Evolutionary conservation across 257 asterid genomes (phyloP).

Genomic region (Solanum habrochaites): DNA sequence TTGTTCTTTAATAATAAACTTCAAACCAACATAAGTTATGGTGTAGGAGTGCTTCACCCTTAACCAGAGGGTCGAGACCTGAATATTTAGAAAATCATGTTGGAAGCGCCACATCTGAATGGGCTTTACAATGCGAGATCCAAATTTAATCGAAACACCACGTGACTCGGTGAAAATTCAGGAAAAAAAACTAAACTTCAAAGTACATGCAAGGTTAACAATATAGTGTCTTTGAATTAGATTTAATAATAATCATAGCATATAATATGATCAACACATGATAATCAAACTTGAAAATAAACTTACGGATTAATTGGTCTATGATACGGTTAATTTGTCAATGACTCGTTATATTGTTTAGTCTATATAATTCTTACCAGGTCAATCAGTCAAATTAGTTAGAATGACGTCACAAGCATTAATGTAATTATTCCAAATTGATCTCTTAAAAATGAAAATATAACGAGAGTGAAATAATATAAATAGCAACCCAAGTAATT

Average conservation of each 20-base stretch:
- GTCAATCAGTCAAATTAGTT: background rate
- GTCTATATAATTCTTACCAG: background rate
- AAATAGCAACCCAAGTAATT: background rate
- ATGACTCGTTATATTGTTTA: too few species aligned
- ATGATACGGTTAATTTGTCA: background rate
- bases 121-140: too few species aligned
- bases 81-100: too few species aligned
- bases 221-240: background rate
- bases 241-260: background rate
- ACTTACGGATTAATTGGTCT: background rate
- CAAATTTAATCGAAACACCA: too few species aligned
- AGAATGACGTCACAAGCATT: background rate
- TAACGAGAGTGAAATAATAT: too few species aligned
- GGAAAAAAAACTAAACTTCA: background rate
- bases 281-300: too few species aligned
- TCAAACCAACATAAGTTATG: background rate
- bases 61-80: too few species aligned
- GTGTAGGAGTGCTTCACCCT: too few species aligned
- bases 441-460: too few species aligned
- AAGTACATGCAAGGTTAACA: background rate
- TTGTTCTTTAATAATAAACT: too few species aligned
- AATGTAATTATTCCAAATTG: background rate
- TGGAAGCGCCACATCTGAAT: accelerated
- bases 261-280: background rate
- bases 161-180: too few species aligned